phyloP scores from a whole-genome alignment of 1,139 yeast species.

The Diutina scorzettiae region DNA sequence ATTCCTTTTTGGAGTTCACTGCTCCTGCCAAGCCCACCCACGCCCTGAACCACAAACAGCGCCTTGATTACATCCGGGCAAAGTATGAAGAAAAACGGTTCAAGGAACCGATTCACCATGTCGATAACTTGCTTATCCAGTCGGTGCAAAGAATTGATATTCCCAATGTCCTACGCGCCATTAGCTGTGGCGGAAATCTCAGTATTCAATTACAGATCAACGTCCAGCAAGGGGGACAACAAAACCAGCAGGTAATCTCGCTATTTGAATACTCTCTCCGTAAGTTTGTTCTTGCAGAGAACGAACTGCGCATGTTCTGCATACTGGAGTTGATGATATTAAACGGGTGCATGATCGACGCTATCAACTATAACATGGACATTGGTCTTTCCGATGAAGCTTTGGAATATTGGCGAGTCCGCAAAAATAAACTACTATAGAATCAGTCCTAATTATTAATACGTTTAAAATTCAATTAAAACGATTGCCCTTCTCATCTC shows the following conservation, averaged over 20 bases:
- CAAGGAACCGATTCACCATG: slow-evolving; percentile 15
- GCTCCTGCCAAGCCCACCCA: slow-evolving; percentile 21
- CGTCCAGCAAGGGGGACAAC: slow-evolving; percentile 11
- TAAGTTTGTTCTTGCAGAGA: slow-evolving; percentile 22
- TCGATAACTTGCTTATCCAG: slow-evolving; percentile 21
- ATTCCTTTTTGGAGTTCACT: slow-evolving; percentile 26
- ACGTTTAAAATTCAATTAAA: too few relatives aligned
- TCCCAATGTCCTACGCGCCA: slow-evolving; percentile 29
- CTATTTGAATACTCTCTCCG: slow-evolving; percentile 52
- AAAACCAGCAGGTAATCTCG: slow-evolving; percentile 19
- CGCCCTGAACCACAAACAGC: slow-evolving; percentile 16
- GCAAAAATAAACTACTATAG: not conserved
- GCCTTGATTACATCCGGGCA: slow-evolving; percentile 31
- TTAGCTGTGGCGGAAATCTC: slow-evolving; percentile 40
- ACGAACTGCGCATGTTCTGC: slow-evolving; percentile 32
- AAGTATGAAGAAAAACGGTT: slow-evolving; percentile 39
- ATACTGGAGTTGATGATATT: slow-evolving; percentile 61
- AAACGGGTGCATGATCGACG: slow-evolving; percentile 44
- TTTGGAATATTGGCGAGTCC: slow-evolving; percentile 34
- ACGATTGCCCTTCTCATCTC: not conserved
- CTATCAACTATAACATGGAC: slow-evolving; percentile 13
- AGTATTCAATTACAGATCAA: slow-evolving; percentile 24
- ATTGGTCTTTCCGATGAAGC: slow-evolving; percentile 33
- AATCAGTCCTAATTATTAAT: not conserved
- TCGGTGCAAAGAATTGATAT: slow-evolving; percentile 42